Evolutionary conservation across 805 yeast genomes (phyloP), one percentile per base, ranked within the genome.

Genomic region (Kuraishia cidri): DNA sequence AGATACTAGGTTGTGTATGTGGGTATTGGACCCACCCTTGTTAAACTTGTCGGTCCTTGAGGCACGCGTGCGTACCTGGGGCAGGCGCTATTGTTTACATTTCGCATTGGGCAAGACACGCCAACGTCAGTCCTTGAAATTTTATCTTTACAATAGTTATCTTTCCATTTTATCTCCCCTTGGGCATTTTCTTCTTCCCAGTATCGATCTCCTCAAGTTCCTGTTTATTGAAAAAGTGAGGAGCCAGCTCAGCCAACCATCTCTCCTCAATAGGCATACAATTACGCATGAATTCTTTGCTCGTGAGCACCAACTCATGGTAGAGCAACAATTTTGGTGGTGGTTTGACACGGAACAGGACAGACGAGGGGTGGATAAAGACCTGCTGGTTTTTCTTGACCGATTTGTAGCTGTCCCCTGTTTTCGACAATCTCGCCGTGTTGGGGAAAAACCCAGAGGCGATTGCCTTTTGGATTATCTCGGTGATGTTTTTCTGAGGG

Each of bases 251-350:
- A 1, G 52, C 52, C 11, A 88, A 54, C 92, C 94, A 83, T 30
- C 60, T 60, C 20, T 81, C 88, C 26, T 79, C 75, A 3, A 82
- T 62, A 0, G 86, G 73, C 54, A 83, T 71, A 46, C 87, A 77
- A 42, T 79, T 79, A 37, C 88, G 68, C 86, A 92, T 84, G 54
- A 76, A 90, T 58, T 88, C 97, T 50, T 79, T 84, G 17, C 86
- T 72, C 0, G 98, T 90, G 30, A 82, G 55, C 31, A 90, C 80
- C 45, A 90, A 60, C 39, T 90, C 94, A 46, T 87, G 86, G 51
- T 85, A 92, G 11, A 90, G 60, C 5, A 92, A 62, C 34, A 73
- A 61, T 41, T 73, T 79, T 3, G 88, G 79, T 0, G 87, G 88
- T 14, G 92, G 94, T 37, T 74, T 77, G 9, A 60, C 58, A 9